Evolutionary conservation across 179 eudicot genomes (phyloP), one percentile per base, ranked within the genome.

Genomic region (Silene noctiflora): DNA sequence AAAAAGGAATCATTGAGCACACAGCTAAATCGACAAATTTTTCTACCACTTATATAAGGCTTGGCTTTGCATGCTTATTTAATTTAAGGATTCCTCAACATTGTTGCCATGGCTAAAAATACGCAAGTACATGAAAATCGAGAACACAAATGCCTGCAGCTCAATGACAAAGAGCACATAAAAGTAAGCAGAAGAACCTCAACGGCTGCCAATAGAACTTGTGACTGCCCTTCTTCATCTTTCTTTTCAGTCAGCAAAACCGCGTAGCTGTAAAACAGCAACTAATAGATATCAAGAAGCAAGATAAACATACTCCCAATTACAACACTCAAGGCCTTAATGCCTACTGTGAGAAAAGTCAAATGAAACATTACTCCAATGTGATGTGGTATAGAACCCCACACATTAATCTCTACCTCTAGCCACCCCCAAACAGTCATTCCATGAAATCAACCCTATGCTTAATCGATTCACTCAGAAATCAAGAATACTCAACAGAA

Each of bases 221-320:
- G 99, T 75, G 86, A 86, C 83, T 96, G 97, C 74, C 99, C 98
- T 88, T 89, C 98, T 80, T 93, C 86, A 76, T 96, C 98, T 84
- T 82, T 90, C 77, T 86, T 88, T 81, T 90, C 96, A 85, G 91
- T 84, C 90, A 96, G 77, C 61, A 96, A 86, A 76, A 93, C 97
- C 67, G 97, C 85, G 84, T 84, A 96, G 79, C 99, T 96, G 87
- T 64, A 85, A 3, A 39, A 21, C 13, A 25, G 11, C 61, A 73
- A 80, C 24, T 72, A 53, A 56, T 39, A 67, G 66, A 14, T 22
- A 69, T n/a, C 14, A 77, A 58, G 24, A 51, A 33, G 64, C 31
- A 74, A 55, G 56, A 44, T 17, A 14, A 56, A 10, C n/a, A 42
- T 19, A 21, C 64, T 42, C 4, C 24, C 33, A 29, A 56, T 53